A percentile compares a stretch with the other conserved stretches of the same genome.
Conservation (phyloP, 73 alveolate species). For the Paramecium primaurelia region DNA sequence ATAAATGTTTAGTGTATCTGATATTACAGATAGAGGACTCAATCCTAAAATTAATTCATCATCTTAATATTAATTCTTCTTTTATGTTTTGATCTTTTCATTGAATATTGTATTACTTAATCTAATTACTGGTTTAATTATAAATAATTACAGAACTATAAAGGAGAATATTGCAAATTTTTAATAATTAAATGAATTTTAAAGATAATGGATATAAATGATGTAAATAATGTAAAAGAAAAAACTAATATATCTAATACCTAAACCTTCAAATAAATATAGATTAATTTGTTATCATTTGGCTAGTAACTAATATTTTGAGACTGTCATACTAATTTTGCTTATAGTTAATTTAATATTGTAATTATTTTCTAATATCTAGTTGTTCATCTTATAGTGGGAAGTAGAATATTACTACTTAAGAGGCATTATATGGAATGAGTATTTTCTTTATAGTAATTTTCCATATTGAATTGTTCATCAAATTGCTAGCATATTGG, state of each 20-base stretch:
- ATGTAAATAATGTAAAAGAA: constrained; percentile 3
- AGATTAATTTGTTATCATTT: neutral
- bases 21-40: constrained; percentile 35
- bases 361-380: neutral
- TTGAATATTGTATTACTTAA: constrained; percentile 50
- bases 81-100: constrained; percentile 39
- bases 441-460: constrained; percentile 50
- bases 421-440: neutral
- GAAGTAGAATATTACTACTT: neutral
- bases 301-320: neutral
- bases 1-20: constrained; percentile 40
- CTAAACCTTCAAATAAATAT: neutral
- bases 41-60: constrained; percentile 31
- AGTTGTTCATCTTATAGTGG: constrained; percentile 13
- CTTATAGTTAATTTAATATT: neutral
- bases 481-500: constrained; percentile 54
- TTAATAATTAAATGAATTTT: neutral
- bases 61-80: neutral
- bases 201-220: constrained; percentile 35
- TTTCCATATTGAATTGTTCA: constrained; percentile 62
- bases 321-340: neutral
- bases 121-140: constrained; percentile 67
- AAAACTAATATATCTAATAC: neutral
- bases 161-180: constrained; percentile 63
- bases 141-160: constrained; percentile 63